Evolutionary conservation across 768 basidiomycete species (phyloP).

Genomic region (Lactarius pseudohatsudake): DNA sequence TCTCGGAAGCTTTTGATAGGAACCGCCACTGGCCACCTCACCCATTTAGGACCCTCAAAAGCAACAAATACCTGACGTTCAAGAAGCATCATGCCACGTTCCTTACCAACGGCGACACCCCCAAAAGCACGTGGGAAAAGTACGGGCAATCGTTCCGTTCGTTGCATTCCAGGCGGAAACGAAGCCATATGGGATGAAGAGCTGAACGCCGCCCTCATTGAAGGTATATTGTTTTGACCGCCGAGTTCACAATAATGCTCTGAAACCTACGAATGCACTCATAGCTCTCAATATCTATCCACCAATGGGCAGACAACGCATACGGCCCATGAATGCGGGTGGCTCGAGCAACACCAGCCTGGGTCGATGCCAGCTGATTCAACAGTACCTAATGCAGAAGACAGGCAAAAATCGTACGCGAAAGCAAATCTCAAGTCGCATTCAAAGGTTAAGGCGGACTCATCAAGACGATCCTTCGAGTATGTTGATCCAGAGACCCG

Average conservation of each 20-base stretch:
- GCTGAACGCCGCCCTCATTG: constrained; percentile 26
- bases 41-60: constrained; percentile 11
- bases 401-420: constrained; percentile 41
- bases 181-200: constrained; percentile 31
- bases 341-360: constrained; percentile 25
- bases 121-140: constrained; percentile 20
- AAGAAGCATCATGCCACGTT: constrained; percentile 21
- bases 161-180: constrained; percentile 28
- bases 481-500: constrained; percentile 32
- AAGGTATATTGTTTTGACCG: constrained; percentile 25
- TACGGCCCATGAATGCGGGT: constrained; percentile 20
- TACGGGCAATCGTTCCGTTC: constrained; percentile 27
- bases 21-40: not conserved
- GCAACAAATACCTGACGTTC: not conserved
- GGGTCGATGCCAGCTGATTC: constrained; percentile 43
- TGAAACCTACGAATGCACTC: not conserved
- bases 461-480: constrained; percentile 37
- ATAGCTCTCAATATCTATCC: constrained; percentile 28
- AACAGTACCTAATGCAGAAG: constrained; percentile 41
- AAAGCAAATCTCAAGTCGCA: constrained; percentile 43
- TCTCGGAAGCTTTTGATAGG: not conserved
- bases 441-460: constrained; percentile 40
- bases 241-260: constrained; percentile 6
- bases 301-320: constrained; percentile 29
- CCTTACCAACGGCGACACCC: constrained; percentile 19